phyloP scores from a whole-genome alignment of 2,329 filamentous ascomycete genomes.

The Ceratocystis eucalypticola region DNA sequence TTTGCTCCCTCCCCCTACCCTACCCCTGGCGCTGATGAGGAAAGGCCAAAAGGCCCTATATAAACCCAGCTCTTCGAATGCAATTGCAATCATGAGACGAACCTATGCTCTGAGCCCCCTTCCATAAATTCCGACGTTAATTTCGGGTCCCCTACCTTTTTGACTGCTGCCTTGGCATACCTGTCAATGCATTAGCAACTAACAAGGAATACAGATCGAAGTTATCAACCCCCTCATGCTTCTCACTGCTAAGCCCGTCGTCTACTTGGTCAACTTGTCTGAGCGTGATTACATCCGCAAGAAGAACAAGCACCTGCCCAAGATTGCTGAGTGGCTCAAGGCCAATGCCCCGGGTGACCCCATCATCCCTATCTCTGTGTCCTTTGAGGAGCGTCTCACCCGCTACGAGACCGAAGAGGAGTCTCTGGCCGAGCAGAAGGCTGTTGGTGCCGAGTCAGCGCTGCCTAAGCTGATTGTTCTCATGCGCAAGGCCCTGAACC shows the following conservation, averaged over 20 bases:
- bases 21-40: conserved; percentile 20
- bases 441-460: conserved; percentile 69
- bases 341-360: conserved; percentile 75
- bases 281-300: conserved; percentile 95
- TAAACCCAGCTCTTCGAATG: conserved; percentile 99
- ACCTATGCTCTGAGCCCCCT: conserved; percentile 17
- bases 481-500: conserved; percentile 84
- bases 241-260: conserved; percentile 89
- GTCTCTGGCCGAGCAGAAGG: conserved; percentile 76
- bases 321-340: conserved; percentile 93
- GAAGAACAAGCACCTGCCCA: conserved; percentile 97
- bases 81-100: conserved; percentile 36
- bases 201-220: conserved; percentile 63
- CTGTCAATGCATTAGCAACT: neutral
- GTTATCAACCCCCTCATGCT: conserved; percentile 94
- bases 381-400: conserved; percentile 83
- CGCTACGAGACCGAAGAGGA: conserved; percentile 65
- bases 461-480: conserved; percentile 82
- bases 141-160: neutral
- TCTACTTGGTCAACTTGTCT: conserved; percentile 92
- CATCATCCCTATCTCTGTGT: conserved; percentile 84
- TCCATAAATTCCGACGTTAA: conserved; percentile 27
- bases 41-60: conserved; percentile 27
- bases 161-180: neutral
- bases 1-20: conserved; percentile 20